Evolutionary conservation across 305 asterid species (phyloP), one percentile per base, ranked within the genome.

Genomic region (Fraxinus dipetala): DNA sequence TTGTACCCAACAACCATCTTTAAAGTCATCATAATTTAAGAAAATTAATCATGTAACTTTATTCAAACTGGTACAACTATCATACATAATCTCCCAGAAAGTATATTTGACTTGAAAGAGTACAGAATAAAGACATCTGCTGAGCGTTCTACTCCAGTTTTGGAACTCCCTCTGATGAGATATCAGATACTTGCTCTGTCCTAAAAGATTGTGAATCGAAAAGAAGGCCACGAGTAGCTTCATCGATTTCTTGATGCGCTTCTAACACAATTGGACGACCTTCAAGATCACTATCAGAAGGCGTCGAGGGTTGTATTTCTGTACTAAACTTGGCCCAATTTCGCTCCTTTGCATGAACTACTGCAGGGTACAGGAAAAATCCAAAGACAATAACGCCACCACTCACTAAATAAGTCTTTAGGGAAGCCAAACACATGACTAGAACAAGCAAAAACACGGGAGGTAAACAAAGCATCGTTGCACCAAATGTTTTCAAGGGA

Each of bases 371-470:
- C 4, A 87, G 28, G 14, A 84, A 78, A 14, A 89, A 85, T 10
- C 95, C 95, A 34, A 85, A 70, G 4, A 91, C 10, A 48, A 94
- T 78, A 63, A 94, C 94, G 0, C 73, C 81, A 3, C 91, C 92
- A 40, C 97, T 94, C 75, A 95, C 97, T 43, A 92, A 2, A 80
- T 43, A 91, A 2, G 99, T 95, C 87, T 63, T 87, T 10, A 77
- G 30, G 13, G 99, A 91, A 0, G 99, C 99, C 34, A 94, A 86
- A 56, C 90, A 90, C 99, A 95, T 95, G 72, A 95, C 99, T 8
- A 95, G 90, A 72, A 93, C 35, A 79, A 95, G 99, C 87, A 95
- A 81, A 36, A 91, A 32, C 0, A 91, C 84, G 1, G 99, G 97
- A n/a, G 98, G 99, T 72, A 93, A 59, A 83, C 97, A 95, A 72